Percentiles rank a stretch among this genome's conserved stretches.
Evolutionary conservation across 768 basidiomycete genomes (phyloP).

Genomic region (Xerocomellus dryophilus): DNA sequence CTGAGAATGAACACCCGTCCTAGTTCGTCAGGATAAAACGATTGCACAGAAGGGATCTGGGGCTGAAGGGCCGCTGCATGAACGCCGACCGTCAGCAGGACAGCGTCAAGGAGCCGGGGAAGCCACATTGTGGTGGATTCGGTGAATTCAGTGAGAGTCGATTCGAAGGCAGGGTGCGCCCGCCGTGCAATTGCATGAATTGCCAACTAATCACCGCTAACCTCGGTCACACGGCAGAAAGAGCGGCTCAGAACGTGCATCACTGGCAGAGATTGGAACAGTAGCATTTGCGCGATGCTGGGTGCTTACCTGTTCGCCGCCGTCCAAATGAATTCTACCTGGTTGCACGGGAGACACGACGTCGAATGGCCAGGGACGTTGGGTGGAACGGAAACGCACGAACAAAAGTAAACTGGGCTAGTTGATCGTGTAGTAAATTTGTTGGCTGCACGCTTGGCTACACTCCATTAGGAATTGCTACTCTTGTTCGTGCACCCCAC

Average conservation of each 20-base stretch:
- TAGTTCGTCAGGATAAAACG: conserved; percentile 25
- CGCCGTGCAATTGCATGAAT: background rate
- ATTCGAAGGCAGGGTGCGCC: background rate
- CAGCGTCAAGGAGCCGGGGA: background rate
- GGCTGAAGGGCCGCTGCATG: conserved; percentile 15
- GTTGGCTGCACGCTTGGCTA: no score
- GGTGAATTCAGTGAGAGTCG: background rate
- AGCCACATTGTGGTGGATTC: background rate
- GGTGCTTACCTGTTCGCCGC: background rate
- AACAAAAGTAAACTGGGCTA: no score
- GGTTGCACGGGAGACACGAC: background rate
- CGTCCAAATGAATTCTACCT: background rate
- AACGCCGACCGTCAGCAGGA: background rate
- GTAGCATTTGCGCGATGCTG: no score
- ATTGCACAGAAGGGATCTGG: conserved; percentile 39
- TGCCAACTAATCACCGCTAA: background rate
- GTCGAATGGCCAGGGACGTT: background rate
- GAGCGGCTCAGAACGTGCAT: background rate
- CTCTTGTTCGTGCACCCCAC: no score
- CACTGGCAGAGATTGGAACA: background rate
- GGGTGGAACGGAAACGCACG: no score
- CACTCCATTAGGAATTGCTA: no score
- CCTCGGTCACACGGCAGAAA: background rate
- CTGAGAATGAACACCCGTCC: conserved; percentile 30
- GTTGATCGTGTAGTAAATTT: no score